phyloP scores from a whole-genome alignment of 2,329 filamentous ascomycete genomes.

The Calycina marina region DNA sequence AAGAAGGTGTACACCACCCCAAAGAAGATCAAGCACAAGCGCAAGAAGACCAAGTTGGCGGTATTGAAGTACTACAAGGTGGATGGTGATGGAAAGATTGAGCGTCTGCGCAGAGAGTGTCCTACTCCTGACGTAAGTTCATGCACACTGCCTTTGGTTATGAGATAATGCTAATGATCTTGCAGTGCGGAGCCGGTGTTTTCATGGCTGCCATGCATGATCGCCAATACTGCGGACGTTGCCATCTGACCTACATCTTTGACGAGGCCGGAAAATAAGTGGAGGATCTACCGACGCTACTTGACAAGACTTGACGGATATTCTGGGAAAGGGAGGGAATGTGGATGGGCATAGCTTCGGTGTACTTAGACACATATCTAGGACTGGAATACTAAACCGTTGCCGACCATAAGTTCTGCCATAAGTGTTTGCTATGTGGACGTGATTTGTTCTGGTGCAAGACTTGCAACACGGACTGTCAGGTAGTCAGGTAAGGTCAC shows the following conservation, averaged over 20 bases:
- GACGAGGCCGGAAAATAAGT: slow-evolving; percentile 39
- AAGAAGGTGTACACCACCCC: slow-evolving; percentile 99
- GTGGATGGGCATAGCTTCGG: too few relatives aligned
- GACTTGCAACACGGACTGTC: too few relatives aligned
- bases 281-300: too few relatives aligned
- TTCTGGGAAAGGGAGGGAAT: too few relatives aligned
- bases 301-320: too few relatives aligned
- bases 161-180: slow-evolving; percentile 23
- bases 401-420: too few relatives aligned
- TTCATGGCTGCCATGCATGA: slow-evolving; percentile 99
- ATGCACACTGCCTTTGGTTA: background rate
- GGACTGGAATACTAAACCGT: too few relatives aligned
- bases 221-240: slow-evolving; percentile 60
- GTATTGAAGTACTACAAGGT: slow-evolving; percentile 99
- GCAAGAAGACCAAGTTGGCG: slow-evolving; percentile 99
- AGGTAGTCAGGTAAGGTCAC: too few relatives aligned
- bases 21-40: slow-evolving; percentile 99
- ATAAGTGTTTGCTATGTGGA: too few relatives aligned
- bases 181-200: slow-evolving; percentile 94
- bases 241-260: slow-evolving; percentile 61
- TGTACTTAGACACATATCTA: too few relatives aligned
- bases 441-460: too few relatives aligned
- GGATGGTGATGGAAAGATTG: slow-evolving; percentile 98
- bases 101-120: slow-evolving; percentile 97
- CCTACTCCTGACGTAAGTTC: slow-evolving; percentile 68